Percentiles rank a stretch among this genome's conserved stretches.
phyloP scores from a whole-genome alignment of 495 filamentous ascomycete species.

The Penicillium macrosclerotiorum region DNA sequence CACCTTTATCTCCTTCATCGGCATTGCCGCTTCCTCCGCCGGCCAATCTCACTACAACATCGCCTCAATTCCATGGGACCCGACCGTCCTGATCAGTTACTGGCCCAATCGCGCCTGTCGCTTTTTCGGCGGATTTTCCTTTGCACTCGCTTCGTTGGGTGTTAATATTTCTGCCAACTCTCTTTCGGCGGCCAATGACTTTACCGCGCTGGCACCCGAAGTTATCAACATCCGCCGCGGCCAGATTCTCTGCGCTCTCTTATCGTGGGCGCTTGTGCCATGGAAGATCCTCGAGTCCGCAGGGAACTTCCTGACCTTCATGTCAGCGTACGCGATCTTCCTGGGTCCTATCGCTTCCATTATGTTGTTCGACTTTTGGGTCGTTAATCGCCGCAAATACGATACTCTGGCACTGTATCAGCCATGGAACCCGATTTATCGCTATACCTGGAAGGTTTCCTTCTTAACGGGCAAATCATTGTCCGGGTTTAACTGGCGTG shows the following conservation, averaged over 20 bases:
- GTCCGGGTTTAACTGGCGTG: conserved; percentile 63
- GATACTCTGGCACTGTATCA: conserved; percentile 55
- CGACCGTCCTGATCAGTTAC: conserved; percentile 40
- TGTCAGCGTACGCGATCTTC: conserved; percentile 65
- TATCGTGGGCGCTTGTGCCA: conserved; percentile 60
- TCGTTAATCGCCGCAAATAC: conserved; percentile 58
- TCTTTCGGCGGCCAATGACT: conserved; percentile 63
- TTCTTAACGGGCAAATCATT: conserved; percentile 4
- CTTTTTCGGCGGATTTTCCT: conserved; percentile 49
- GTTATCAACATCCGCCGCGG: conserved; percentile 63
- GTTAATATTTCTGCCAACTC: conserved; percentile 66
- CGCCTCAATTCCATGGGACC: conserved; percentile 43
- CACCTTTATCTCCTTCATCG: conserved; percentile 51
- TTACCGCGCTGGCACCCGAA: conserved; percentile 56
- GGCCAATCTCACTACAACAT: conserved; percentile 41
- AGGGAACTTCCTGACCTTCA: conserved; percentile 57
- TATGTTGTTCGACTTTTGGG: conserved; percentile 67
- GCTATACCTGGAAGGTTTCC: conserved; percentile 49
- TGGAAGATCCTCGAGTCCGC: conserved; percentile 64
- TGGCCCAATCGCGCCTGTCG: conserved; percentile 50
- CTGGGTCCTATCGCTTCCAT: conserved; percentile 67
- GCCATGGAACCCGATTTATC: conserved; percentile 36
- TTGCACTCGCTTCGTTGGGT: conserved; percentile 45
- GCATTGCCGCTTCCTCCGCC: conserved; percentile 45
- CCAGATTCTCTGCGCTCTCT: conserved; percentile 57